Base-by-base conservation (phyloP, 2,329 filamentous ascomycete species). In the Neopestalotiopsis sp. region DNA sequence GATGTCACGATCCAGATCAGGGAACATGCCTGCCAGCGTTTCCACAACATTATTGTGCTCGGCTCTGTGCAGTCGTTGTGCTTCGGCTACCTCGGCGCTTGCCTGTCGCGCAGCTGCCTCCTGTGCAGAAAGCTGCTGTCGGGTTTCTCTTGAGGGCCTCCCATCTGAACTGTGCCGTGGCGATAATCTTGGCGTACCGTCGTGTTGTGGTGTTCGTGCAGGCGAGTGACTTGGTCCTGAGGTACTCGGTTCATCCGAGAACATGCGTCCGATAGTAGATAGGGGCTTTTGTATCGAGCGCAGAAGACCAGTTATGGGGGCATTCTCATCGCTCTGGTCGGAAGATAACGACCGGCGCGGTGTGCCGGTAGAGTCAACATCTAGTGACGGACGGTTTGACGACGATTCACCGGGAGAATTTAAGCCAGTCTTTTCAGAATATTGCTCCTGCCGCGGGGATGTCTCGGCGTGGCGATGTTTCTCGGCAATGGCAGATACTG, bases 21-120 rank as follows among this genome's bases (percentile, higher is more conserved):
- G 96, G 79, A 99, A 99, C 96, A 99, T 99, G 74, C 94, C 92
- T 62, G 94, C 91, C 68, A 99, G 83, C 45, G 96, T 98, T 81
- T 98, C 96, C 2, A 98, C 95, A 7, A 99, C 91, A 74, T 94
- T 95, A 67, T 89, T 86, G 80, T 98, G 95, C 84, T 99, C 96
- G 67, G 92, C 91, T 45, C 90, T 87, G 73, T 96, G 91, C 70
- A 98, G 89, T 17, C 92, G 87, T 72, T 94, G 89, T 7, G 95
- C 95, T 79, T 99, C 93, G 10, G 95, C 95, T 6, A 89, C 89
- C 80, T 98, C 95, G 0, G 93, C 94, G 73, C 93, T 97, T 1
- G 95, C 95, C 81, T 98, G 95, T 65, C 94, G 87, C 2, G 94
- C 95, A 0, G 95, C 95, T 32, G 94, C 92, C 78, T 97, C 95